Conservation (phyloP, 257 asterid genomes). For the Solanum clarkiae region DNA sequence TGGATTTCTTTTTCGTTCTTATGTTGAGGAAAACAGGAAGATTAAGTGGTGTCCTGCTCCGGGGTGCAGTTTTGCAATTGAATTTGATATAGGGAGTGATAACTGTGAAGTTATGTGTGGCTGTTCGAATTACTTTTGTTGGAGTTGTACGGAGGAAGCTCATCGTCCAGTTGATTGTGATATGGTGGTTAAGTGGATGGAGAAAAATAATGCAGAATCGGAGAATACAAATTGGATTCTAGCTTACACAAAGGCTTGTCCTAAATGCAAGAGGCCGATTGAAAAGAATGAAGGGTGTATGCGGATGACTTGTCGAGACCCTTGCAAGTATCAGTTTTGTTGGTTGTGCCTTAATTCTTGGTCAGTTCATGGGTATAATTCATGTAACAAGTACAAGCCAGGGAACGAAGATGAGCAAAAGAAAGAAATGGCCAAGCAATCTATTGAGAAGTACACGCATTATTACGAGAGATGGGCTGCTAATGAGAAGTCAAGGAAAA, state of each 20-base stretch:
- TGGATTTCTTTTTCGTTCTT: not conserved
- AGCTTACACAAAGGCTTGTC: constrained; percentile 7
- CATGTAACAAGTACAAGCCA: constrained; percentile 1
- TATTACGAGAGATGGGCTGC: constrained; percentile 11
- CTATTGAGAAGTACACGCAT: constrained; percentile 5
- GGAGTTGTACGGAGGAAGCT: constrained; percentile 15
- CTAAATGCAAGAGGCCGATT: constrained; percentile 3
- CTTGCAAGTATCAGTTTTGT: constrained; percentile 2
- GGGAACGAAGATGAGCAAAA: not conserved
- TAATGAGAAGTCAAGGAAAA: constrained; percentile 1
- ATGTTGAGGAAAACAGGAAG: constrained; percentile 7
- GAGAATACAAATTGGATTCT: constrained; percentile 12
- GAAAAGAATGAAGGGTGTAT: constrained; percentile 9
- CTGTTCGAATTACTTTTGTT: constrained; percentile 5
- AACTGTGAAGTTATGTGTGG: not conserved
- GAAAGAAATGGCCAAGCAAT: constrained; percentile 2
- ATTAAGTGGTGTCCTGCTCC: constrained; percentile 16
- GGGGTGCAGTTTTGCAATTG: not conserved
- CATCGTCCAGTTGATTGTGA: constrained; percentile 26
- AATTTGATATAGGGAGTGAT: constrained; percentile 3
- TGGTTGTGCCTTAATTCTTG: constrained; percentile 4
- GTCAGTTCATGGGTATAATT: not conserved
- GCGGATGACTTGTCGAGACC: not conserved
- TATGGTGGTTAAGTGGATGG: constrained; percentile 14
- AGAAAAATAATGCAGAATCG: constrained; percentile 13